phyloP scores from a whole-genome alignment of 805 yeast genomes.

The Metschnikowia drakensbergensis region DNA sequence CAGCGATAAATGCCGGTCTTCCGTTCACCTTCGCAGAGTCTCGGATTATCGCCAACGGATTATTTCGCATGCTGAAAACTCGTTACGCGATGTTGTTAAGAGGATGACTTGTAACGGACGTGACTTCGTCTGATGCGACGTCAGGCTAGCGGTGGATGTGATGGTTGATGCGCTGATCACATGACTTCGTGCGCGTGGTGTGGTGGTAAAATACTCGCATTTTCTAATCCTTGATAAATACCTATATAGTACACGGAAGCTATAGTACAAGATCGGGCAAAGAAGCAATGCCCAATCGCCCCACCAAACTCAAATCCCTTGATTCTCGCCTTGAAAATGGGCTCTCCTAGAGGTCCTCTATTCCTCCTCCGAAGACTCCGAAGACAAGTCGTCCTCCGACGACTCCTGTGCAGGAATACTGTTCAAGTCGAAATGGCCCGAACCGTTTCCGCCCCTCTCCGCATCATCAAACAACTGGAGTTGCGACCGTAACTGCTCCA shows the following conservation, averaged over 20 bases:
- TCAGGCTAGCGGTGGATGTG: no score
- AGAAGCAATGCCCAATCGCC: background rate
- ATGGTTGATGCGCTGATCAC: background rate
- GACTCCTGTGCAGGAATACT: constrained; percentile 38
- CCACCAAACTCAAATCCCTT: no score
- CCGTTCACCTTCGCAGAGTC: constrained; percentile 21
- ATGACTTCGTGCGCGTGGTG: background rate
- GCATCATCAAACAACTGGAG: constrained; percentile 43
- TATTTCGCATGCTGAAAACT: constrained; percentile 21
- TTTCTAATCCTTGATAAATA: constrained; percentile 6
- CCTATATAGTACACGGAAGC: constrained; percentile 18
- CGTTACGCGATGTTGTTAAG: no score
- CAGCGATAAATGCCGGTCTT: constrained; percentile 46
- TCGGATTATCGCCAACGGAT: constrained; percentile 34
- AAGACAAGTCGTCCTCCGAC: constrained; percentile 49
- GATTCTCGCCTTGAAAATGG: no score
- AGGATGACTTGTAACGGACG: no score
- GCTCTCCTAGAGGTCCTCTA: constrained; percentile 20
- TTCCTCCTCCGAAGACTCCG: constrained; percentile 73
- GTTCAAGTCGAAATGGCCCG: constrained; percentile 29
- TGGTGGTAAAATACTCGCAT: background rate
- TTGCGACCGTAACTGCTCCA: constrained; percentile 61
- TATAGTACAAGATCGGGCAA: constrained; percentile 4
- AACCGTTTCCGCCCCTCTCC: constrained; percentile 20
- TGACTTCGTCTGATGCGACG: no score